A percentile compares a stretch with the other conserved stretches of the same genome.
phyloP scores from a whole-genome alignment of 192 early-diverging fungal genomes.

The Paraglomus occultum region DNA sequence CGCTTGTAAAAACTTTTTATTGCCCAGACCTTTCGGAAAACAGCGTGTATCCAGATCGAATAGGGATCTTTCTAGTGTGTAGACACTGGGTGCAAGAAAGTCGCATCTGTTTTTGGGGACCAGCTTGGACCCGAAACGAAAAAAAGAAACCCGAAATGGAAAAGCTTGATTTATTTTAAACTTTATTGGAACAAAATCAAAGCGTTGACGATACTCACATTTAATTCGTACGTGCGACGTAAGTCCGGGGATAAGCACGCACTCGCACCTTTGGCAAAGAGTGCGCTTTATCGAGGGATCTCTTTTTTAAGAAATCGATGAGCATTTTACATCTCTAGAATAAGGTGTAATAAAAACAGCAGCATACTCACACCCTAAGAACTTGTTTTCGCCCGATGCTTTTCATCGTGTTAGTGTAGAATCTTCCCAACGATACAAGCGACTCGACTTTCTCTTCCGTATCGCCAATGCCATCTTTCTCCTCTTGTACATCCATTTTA shows the following conservation, averaged over 20 bases:
- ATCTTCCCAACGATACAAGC: conserved; percentile 10
- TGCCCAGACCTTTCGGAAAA: conserved; percentile 25
- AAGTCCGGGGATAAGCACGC: conserved; percentile 23
- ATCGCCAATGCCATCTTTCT: conserved; percentile 7
- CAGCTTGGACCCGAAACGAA: neutral
- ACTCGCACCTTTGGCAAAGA: conserved; percentile 22
- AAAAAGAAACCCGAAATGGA: neutral
- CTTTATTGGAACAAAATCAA: neutral
- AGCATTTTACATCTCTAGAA: neutral
- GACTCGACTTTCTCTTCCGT: neutral
- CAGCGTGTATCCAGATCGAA: conserved; percentile 3
- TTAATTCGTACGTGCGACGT: conserved; percentile 27
- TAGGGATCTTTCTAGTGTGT: neutral
- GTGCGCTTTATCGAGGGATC: conserved; percentile 30
- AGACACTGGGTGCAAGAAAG: conserved; percentile 14
- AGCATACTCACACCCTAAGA: neutral
- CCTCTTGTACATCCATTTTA: neutral
- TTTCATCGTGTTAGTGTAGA: conserved; percentile 28
- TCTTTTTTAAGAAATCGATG: neutral
- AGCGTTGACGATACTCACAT: conserved; percentile 16
- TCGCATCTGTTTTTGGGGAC: conserved; percentile 2
- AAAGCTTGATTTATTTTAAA: neutral
- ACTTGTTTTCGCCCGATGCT: conserved; percentile 29
- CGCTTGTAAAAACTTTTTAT: no score
- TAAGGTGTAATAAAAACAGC: neutral